These are phyloP conservation scores for Aspergillus vadensis DNA, from an alignment of 2,329 filamentous ascomycete genomes.

Conservation along the genomic window DNA sequence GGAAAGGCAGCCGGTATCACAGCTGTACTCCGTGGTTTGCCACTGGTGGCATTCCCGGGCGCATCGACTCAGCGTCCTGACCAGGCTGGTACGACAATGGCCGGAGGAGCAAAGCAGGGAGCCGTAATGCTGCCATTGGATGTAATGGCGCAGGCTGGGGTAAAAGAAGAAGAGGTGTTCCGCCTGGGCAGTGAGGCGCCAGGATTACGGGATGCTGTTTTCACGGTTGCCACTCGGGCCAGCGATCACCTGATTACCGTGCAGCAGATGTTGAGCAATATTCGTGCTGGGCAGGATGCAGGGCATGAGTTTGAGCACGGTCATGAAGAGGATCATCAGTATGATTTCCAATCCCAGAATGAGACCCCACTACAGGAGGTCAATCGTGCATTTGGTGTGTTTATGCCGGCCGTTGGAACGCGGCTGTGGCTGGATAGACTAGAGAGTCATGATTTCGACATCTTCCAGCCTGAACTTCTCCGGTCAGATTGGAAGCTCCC, in stretches of 20 bases:
- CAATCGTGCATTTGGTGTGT: conserved; percentile 72
- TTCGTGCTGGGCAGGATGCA: conserved; percentile 71
- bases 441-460: conserved; percentile 80
- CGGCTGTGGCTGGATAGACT: conserved; percentile 76
- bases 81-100: conserved; percentile 45
- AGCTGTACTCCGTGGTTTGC: conserved; percentile 82
- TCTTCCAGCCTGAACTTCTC: conserved; percentile 67
- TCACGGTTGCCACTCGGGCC: conserved; percentile 86
- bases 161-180: conserved; percentile 88
- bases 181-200: conserved; percentile 74
- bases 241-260: conserved; percentile 96
- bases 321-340: conserved; percentile 69
- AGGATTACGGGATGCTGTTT: conserved; percentile 85
- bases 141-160: conserved; percentile 77
- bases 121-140: conserved; percentile 82
- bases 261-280: conserved; percentile 82
- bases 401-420: conserved; percentile 78
- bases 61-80: conserved; percentile 56
- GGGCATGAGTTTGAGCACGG: conserved; percentile 90
- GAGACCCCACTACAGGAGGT: conserved; percentile 53
- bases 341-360: conserved; percentile 31
- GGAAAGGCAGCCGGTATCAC: conserved; percentile 91
- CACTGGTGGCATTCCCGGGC: conserved; percentile 76
- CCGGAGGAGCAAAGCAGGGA: conserved; percentile 54
- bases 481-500: conserved; percentile 80